Base-by-base conservation (phyloP, 768 basidiomycete species). In the Tulasnella sp. region DNA sequence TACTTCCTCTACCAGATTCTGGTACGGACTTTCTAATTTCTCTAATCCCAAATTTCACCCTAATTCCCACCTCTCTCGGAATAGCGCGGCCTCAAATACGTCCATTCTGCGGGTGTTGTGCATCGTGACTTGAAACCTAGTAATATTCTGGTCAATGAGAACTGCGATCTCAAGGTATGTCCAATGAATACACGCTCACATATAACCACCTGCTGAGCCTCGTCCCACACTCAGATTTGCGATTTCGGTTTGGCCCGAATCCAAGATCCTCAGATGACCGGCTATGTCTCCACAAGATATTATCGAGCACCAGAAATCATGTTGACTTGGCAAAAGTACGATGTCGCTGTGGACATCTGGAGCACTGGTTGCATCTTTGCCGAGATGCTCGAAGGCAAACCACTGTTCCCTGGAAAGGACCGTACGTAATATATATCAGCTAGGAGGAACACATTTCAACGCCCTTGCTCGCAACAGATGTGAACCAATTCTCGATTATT, bases 321-420 rank as follows among this genome's bases (percentile, higher is more conserved):
- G 95, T 75, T 99, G 64, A 99, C 95, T 33, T 99, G 95, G 95
- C 95, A 99, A 67, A 98, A 98, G 71, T 99, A 99, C 69, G 93
- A 98, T 66, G 92, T 96, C 51, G 95, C 93, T 45, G 95, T 99
- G 56, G 95, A 99, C 65, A 93, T 98, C 64, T 98, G 95, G 95
- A 92, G 88, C 62, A 91, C 92, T 9, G 95, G 92, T 5, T 99
- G 95, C 70, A 98, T 99, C 65, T 96, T 99, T 62, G 95, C 95
- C 4, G 95, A 99, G 72, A 99, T 99, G 95, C 69, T 99, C 43
- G 92, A 96, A 65, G 95, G 95, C 28, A 96, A 96, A 64, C 93
- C 95, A 0, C 70, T 99, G 58, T 99, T 99, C 76, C 95, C 95
- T 24, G 95, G 95, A 52, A 98, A 98, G 72, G 95, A 99, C 62